Conservation (phyloP, 2,329 filamentous ascomycete species). For the Alternaria sp. region DNA sequence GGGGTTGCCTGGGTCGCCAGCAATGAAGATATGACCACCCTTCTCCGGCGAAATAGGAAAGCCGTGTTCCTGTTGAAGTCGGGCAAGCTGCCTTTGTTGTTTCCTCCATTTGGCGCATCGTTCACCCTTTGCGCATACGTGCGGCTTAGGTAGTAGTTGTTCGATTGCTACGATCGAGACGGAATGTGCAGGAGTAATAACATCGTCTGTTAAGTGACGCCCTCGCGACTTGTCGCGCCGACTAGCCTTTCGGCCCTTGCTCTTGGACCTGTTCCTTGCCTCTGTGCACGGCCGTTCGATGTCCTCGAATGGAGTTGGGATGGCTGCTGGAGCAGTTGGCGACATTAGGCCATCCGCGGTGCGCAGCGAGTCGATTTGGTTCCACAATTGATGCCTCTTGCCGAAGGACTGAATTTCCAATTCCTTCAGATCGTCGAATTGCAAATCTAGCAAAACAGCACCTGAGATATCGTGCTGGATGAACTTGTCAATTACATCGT, state of each 20-base stretch:
- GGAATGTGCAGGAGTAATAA: slow-evolving; percentile 81
- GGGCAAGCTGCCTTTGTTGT: slow-evolving; percentile 79
- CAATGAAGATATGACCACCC: slow-evolving; percentile 76
- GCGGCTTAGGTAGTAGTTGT: slow-evolving; percentile 83
- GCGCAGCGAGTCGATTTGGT: slow-evolving; percentile 76
- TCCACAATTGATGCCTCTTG: slow-evolving; percentile 81
- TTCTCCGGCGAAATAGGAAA: slow-evolving; percentile 70
- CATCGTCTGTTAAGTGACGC: slow-evolving; percentile 62
- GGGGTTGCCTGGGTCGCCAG: slow-evolving; percentile 81
- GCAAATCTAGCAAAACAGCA: slow-evolving; percentile 84
- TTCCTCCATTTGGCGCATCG: slow-evolving; percentile 83
- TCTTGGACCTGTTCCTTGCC: slow-evolving; percentile 46
- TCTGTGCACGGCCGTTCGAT: slow-evolving; percentile 56
- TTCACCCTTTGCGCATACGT: slow-evolving; percentile 86
- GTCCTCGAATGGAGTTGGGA: slow-evolving; percentile 61
- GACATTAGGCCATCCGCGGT: slow-evolving; percentile 53
- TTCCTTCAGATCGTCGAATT: slow-evolving; percentile 87
- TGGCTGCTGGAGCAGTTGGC: slow-evolving; percentile 54
- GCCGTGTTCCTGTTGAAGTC: slow-evolving; percentile 75
- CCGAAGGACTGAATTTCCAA: slow-evolving; percentile 83
- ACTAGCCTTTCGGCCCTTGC: slow-evolving; percentile 45
- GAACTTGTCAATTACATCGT: slow-evolving; percentile 81
- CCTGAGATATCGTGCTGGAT: slow-evolving; percentile 93
- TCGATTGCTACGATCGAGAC: slow-evolving; percentile 93
- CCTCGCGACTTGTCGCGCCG: slow-evolving; percentile 46